Conservation (phyloP, 2,329 filamentous ascomycete genomes). For the Diaporthe humulicola region DNA sequence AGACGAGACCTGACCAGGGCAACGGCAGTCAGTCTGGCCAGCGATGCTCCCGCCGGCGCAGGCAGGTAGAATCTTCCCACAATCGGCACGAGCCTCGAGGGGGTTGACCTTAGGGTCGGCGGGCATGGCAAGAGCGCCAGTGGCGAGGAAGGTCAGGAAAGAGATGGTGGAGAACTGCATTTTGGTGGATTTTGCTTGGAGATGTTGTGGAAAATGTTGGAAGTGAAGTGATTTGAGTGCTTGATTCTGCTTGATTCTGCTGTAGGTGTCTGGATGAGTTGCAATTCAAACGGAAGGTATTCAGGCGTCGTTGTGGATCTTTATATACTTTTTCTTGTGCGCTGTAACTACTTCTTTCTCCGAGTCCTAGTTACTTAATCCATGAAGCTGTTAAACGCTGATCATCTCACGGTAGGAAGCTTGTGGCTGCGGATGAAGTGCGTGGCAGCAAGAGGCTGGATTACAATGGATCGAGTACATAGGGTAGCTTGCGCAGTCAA, state of each 20-base stretch:
- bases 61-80: conserved; percentile 41
- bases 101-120: background rate
- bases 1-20: conserved; percentile 39
- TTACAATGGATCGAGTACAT: too few species aligned
- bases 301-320: background rate
- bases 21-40: conserved; percentile 45
- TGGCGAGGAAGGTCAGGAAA: background rate
- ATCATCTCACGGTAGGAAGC: background rate
- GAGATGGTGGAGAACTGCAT: conserved; percentile 24
- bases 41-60: conserved; percentile 42
- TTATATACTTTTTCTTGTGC: background rate
- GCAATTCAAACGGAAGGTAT: background rate
- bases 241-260: too few species aligned
- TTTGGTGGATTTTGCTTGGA: background rate
- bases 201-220: background rate
- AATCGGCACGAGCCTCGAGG: conserved; percentile 33
- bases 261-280: background rate
- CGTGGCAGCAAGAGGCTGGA: background rate
- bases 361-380: background rate
- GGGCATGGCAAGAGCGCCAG: conserved; percentile 23
- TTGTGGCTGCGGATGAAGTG: fast-evolving
- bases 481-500: background rate
- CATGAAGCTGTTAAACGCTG: background rate
- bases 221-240: background rate
- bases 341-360: background rate